Base-by-base conservation (phyloP, 2,329 filamentous ascomycete species). In the Stemphylium vesicarium region DNA sequence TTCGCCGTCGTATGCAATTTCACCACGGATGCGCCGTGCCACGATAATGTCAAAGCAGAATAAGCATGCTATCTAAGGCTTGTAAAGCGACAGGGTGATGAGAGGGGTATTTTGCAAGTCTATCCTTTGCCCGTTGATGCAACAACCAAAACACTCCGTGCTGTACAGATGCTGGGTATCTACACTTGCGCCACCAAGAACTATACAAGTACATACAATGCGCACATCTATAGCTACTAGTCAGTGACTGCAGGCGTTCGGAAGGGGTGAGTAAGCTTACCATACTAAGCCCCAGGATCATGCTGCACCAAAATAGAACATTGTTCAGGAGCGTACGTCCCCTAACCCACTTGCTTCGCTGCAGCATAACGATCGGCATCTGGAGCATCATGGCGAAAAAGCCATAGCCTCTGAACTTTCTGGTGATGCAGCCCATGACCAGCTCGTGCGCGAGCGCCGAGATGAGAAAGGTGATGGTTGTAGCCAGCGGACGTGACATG, bases 401-500 rank as follows among this genome's bases (percentile, higher is more conserved):
- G 9, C 94, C 95, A 71, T 98, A 99, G 11, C 95, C 95, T 33
- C 95, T 82, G 40, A 98, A 82, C 80, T 99, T 98, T 81, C 97
- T 94, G 22, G 93, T 97, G 73, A 99, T 98, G 75, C 94, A 98
- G 7, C 90, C 92, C 90, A 99, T 96, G 68, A 99, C 91, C 53
- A 99, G 84, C 77, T 99, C 95, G 73, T 98, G 95, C 13, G 92
- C 92, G 18, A 96, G 72, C 32, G 95, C 91, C 55, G 88, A 93
- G 68, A 98, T 89, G 53, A 98, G 78, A 71, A 99, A 98, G 0
- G 95, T 98, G 64, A 96, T 90, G 57, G 92, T 79, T 22, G 93
- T 98, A 22, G 95, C 93, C 52, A 89, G 81, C 13, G 84, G 82
- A 53, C 88, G 86, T 16, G 91, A 93, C 67, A 96, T 88, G 64